Evolutionary conservation across 2,329 filamentous ascomycete species (phyloP), one percentile per base, ranked within the genome.

Genomic region (Mariannaea elegans): DNA sequence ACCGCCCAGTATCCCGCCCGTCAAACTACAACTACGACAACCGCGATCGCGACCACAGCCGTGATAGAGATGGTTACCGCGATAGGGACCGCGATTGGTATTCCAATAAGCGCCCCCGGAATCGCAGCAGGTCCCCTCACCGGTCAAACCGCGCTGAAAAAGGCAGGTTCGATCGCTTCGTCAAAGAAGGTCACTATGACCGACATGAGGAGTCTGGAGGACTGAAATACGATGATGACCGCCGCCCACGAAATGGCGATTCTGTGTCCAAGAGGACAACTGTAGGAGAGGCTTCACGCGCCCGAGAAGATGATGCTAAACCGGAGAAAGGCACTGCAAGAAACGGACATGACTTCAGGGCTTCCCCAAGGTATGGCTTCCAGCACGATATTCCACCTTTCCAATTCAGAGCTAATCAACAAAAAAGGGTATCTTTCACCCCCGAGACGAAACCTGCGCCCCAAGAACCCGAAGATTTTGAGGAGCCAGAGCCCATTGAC

Each of bases 241-340:
- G 75, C 38, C 64, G 42, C 50, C 60, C 65, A 46, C 65, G 66
- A 78, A 83, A 86, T 79, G 80, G 64, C 65, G 71, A 84, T 78
- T 84, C 82, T 82, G 83, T 84, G 83, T 87, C 84, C 81, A 87
- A 86, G 81, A 84, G 84, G 82, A 84, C 81, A 78, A 80, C 82
- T 76, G 80, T 82, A 80, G 81, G 80, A 80, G 80, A 84, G 78
- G 81, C 78, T 80, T 83, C 82, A 83, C 83, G 78, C 79, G 75
- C 79, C 80, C 77, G 80, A 76, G 88, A 80, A 84, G 75, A 83
- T 80, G 81, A 89, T 82, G 82, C 87, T 90, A 90, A 92, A 88
- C 81, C 78, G 84, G 80, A 80, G 78, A 81, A 86, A 85, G 84
- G 83, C 63, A 62, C 63, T 62, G 55, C 68, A 49, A 9, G 9